Evolutionary conservation across 23 red algal genomes (phyloP), one percentile per base, ranked within the genome.

Genomic region (Gracilaria caudata): DNA sequence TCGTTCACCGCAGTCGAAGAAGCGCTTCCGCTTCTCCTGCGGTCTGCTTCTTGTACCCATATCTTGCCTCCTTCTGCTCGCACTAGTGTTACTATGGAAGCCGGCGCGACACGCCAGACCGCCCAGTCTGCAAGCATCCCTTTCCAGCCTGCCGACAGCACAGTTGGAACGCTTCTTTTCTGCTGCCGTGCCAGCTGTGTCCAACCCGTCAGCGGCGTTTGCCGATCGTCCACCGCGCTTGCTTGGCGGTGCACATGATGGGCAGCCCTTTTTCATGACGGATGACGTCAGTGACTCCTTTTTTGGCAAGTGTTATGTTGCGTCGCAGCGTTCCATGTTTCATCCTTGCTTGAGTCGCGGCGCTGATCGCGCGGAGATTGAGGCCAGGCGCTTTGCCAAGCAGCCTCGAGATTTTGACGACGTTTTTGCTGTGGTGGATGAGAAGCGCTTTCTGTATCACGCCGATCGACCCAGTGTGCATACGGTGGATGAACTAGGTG

Each of bases 341-440:
- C 85, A 89, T 66, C 56, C 68, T 13, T 63, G 55, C 28, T 56
- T 89, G 21, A 47, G 85, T 49, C 85, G 85, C 17, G 85, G 70
- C n/a, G 29, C 85, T 20, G 85, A 89, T 89, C 54, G 46, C 20
- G 75, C 74, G 19, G 85, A 89, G 29, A 64, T 89, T 25, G 43
- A 89, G 35, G 85, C 32, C 7, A 68, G 85, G 23, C 33, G 28
- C 20, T 37, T 59, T 68, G 85, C 85, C 26, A 89, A 89, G 24
- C 85, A 89, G 49, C 85, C 85, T 32, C 46, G 85, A 32, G 85
- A 89, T 78, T 89, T 78, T 46, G 85, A 89, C 23, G 85, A 89
- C 47, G 61, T 73, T 1, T 89, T 89, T 47, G 74, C 71, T 4
- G 61, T 61, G 12, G 56, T 89, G 14, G 73, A 79, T 89, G 68